Evolutionary conservation across 768 basidiomycete species (phyloP).

Genomic region (Phylloporus rhodoxanthus): DNA sequence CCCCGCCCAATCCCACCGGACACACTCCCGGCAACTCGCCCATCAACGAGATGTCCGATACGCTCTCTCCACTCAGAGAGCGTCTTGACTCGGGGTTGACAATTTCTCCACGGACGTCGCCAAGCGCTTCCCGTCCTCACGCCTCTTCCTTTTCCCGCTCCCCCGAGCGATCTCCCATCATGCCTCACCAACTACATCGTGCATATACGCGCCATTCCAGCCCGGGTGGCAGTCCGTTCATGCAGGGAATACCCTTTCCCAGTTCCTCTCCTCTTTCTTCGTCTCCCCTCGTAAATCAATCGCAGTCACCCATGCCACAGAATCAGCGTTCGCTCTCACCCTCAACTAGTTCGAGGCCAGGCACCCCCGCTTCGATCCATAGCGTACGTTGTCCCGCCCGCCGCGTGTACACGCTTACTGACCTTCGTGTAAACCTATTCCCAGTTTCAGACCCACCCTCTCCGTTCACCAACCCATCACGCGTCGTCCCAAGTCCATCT

Average conservation of each 20-base stretch:
- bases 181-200: conserved; percentile 1
- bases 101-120: conserved; percentile 1
- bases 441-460: conserved; percentile 2
- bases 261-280: conserved; percentile 8
- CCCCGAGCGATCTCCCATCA: conserved; percentile 11
- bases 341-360: not conserved
- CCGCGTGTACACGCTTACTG: not conserved
- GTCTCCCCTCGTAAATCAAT: conserved; percentile 7
- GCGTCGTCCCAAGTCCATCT: conserved; percentile 5
- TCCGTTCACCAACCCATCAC: conserved; percentile 3
- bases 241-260: conserved; percentile 11
- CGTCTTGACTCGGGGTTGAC: conserved; percentile 1
- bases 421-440: not conserved
- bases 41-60: conserved; percentile 9
- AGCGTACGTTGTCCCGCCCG: conserved; percentile 7
- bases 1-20: not conserved
- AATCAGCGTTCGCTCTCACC: conserved; percentile 6
- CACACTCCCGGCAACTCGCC: conserved; percentile 7
- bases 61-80: conserved; percentile 18
- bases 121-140: not conserved
- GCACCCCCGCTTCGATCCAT: conserved; percentile 10
- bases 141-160: conserved; percentile 14
- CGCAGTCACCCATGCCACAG: not conserved
- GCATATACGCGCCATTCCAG: conserved; percentile 9
- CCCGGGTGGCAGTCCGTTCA: conserved; percentile 5